These are phyloP conservation scores for Lasiosphaeriaceae sp. DNA, from an alignment of 495 filamentous ascomycete genomes.

Conservation along the genomic window DNA sequence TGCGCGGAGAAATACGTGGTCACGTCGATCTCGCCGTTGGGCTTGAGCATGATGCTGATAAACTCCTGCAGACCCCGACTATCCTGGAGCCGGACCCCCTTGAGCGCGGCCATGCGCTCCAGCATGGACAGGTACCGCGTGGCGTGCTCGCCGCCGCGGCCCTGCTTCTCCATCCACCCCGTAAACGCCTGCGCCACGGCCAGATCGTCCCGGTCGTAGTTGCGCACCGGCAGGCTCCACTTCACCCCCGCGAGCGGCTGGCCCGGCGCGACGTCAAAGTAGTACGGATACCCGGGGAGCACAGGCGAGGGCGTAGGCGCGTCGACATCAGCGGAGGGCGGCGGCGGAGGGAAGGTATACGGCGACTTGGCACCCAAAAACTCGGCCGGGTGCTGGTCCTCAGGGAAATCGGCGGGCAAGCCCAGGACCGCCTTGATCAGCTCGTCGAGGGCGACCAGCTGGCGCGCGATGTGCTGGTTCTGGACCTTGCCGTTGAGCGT, in stretches of 20 bases:
- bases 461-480: background rate
- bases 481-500: background rate
- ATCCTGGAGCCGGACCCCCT: background rate
- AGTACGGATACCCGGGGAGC: background rate
- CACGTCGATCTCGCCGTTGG: background rate
- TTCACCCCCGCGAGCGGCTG: background rate
- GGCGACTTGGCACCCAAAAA: background rate
- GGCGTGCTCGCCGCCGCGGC: background rate
- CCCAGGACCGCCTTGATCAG: background rate
- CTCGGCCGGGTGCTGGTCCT: background rate
- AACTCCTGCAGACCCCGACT: background rate
- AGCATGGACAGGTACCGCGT: background rate
- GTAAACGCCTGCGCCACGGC: background rate
- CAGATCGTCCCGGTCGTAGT: background rate
- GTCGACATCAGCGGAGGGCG: background rate
- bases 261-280: background rate
- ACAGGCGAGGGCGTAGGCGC: background rate
- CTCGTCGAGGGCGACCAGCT: background rate
- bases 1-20: background rate
- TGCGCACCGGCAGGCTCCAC: background rate
- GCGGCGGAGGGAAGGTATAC: background rate
- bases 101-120: background rate
- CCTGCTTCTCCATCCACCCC: background rate
- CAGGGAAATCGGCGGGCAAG: background rate
- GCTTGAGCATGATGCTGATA: background rate